A percentile compares a stretch with the other conserved stretches of the same genome.
These are phyloP conservation scores for Metarhizium album DNA, from an alignment of 2,329 filamentous ascomycete species.

Conservation along the genomic window DNA sequence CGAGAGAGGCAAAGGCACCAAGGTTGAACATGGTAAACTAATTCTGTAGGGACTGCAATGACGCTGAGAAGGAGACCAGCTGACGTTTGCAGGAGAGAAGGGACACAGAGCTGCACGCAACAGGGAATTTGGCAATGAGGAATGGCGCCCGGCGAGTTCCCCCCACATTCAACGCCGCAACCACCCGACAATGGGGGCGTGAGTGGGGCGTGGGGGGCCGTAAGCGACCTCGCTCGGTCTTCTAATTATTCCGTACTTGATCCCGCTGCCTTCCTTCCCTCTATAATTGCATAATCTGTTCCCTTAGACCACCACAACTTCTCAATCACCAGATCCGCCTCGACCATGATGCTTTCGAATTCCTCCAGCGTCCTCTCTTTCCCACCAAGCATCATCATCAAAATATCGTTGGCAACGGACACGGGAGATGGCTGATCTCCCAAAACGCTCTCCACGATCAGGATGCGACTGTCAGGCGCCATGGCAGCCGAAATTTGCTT, in stretches of 20 bases:
- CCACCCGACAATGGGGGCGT: too few relatives aligned
- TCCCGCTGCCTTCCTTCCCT: slow-evolving; percentile 9
- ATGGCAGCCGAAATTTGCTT: slow-evolving; percentile 17
- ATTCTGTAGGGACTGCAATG: background rate
- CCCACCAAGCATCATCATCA: slow-evolving; percentile 21
- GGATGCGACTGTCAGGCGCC: slow-evolving; percentile 20
- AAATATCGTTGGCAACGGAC: slow-evolving; percentile 18
- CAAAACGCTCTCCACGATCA: slow-evolving; percentile 23
- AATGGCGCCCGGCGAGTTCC: too few relatives aligned
- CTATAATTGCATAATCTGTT: slow-evolving; percentile 11
- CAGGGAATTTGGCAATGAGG: too few relatives aligned
- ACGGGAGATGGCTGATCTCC: slow-evolving; percentile 15
- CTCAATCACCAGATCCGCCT: slow-evolving; percentile 18
- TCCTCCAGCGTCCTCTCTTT: slow-evolving; percentile 20
- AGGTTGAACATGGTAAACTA: slow-evolving; percentile 8
- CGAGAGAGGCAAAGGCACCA: slow-evolving; percentile 6
- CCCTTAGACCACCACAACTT: slow-evolving; percentile 9
- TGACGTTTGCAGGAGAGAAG: too few relatives aligned
- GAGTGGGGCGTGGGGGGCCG: too few relatives aligned
- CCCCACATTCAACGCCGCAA: too few relatives aligned
- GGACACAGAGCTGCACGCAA: too few relatives aligned
- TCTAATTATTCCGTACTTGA: too few relatives aligned
- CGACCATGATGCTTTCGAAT: slow-evolving; percentile 14
- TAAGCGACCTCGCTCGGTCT: too few relatives aligned
- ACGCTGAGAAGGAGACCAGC: background rate